A percentile compares a stretch with the other conserved stretches of the same genome.
Conservation (phyloP, 2,329 filamentous ascomycete species). For the Hymenoscyphus fraxineus region DNA sequence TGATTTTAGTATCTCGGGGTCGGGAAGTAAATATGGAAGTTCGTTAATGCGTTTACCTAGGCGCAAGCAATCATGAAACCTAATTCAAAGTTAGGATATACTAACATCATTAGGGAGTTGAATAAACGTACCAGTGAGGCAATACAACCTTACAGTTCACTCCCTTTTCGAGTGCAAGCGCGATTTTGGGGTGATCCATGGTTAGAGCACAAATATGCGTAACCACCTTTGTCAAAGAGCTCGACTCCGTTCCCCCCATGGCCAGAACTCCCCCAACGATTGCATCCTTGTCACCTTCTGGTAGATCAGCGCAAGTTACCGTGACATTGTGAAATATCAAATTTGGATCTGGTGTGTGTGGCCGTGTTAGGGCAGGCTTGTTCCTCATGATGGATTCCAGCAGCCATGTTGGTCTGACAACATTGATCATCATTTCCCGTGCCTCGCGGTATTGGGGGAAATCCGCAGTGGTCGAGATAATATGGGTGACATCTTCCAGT, state of each 20-base stretch:
- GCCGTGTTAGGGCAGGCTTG: constrained; percentile 72
- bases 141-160: constrained; percentile 78
- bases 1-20: constrained; percentile 74
- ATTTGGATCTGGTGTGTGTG: constrained; percentile 85
- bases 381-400: constrained; percentile 63
- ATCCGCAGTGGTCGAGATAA: constrained; percentile 76
- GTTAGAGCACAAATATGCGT: constrained; percentile 87
- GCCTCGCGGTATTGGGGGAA: constrained; percentile 82
- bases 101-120: background rate
- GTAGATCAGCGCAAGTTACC: constrained; percentile 79
- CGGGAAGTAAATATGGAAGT: constrained; percentile 75
- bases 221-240: constrained; percentile 66
- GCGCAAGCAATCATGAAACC: constrained; percentile 96
- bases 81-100: constrained; percentile 38
- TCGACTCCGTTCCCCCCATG: constrained; percentile 78
- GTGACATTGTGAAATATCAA: constrained; percentile 86
- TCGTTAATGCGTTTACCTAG: constrained; percentile 90
- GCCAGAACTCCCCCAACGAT: constrained; percentile 87
- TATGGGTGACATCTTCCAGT: constrained; percentile 53
- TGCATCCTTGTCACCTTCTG: constrained; percentile 81
- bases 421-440: constrained; percentile 73
- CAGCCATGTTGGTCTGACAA: constrained; percentile 82
- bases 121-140: constrained; percentile 70
- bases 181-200: constrained; percentile 69
- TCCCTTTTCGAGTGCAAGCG: constrained; percentile 58